Conservation (phyloP, 1,139 yeast species). For the Suhomyces maxii region DNA sequence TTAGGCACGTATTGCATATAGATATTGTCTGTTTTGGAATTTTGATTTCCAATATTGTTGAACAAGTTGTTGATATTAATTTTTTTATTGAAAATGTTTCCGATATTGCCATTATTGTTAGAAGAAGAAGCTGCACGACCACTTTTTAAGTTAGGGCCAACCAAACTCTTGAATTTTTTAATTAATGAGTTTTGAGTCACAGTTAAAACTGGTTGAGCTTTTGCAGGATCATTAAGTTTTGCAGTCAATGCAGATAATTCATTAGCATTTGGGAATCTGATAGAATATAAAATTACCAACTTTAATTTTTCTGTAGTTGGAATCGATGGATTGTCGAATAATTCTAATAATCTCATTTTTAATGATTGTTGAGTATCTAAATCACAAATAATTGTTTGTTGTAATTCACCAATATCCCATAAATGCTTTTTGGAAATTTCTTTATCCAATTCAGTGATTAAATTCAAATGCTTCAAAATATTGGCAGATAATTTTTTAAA, state of each 20-base stretch:
- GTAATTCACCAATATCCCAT: slow-evolving; percentile 87
- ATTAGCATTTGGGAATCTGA: slow-evolving; percentile 50
- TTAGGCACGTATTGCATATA: slow-evolving; percentile 76
- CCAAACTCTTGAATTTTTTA: slow-evolving; percentile 28
- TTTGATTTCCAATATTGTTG: slow-evolving; percentile 22
- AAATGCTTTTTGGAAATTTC: slow-evolving; percentile 60
- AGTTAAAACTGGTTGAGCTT: slow-evolving; percentile 34
- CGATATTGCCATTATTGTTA: slow-evolving; percentile 22
- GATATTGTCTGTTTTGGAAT: slow-evolving; percentile 44
- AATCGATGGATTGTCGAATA: slow-evolving; percentile 26
- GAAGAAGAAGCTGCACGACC: neutral
- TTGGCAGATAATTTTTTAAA: slow-evolving; percentile 83
- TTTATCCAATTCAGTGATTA: slow-evolving; percentile 81
- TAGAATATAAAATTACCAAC: slow-evolving; percentile 68
- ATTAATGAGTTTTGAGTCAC: slow-evolving; percentile 34
- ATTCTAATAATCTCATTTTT: slow-evolving; percentile 25
- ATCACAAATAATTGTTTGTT: slow-evolving; percentile 78
- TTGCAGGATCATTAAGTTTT: slow-evolving; percentile 30
- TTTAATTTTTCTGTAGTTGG: slow-evolving; percentile 38
- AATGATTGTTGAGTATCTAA: slow-evolving; percentile 36
- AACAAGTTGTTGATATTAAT: slow-evolving; percentile 26
- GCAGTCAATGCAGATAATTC: slow-evolving; percentile 27
- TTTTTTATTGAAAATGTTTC: slow-evolving; percentile 27
- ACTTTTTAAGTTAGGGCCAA: slow-evolving; percentile 7
- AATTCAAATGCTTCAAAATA: slow-evolving; percentile 89